These are phyloP conservation scores for Alternaria triticimaculans DNA, from an alignment of 2,329 filamentous ascomycete genomes.

Conservation along the genomic window DNA sequence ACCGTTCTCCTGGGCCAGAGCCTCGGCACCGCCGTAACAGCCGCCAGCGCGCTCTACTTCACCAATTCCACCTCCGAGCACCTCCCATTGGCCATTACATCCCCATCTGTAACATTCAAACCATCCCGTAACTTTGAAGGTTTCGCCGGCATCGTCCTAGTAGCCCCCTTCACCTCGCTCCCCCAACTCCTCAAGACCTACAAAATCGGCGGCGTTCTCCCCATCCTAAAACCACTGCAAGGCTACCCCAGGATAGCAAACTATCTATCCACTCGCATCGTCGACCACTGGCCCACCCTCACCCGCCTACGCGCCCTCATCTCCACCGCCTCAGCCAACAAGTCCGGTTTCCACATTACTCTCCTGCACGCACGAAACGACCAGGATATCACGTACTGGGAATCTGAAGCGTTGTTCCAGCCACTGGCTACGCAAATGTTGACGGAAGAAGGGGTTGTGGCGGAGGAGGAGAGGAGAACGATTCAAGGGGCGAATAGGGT, in stretches of 20 bases:
- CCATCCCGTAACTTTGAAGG: conserved; percentile 47
- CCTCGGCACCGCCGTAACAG: conserved; percentile 83
- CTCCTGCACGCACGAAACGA: conserved; percentile 85
- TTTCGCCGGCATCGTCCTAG: conserved; percentile 80
- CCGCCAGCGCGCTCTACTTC: conserved; percentile 76
- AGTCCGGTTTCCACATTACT: conserved; percentile 52
- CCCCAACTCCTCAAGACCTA: conserved; percentile 78
- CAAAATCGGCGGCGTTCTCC: conserved; percentile 77
- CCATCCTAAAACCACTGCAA: conserved; percentile 77
- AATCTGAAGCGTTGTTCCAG: conserved; percentile 56
- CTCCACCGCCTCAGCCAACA: not conserved
- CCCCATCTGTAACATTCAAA: not conserved
- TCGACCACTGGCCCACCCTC: conserved; percentile 83
- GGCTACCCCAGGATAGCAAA: conserved; percentile 69
- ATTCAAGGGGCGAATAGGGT: conserved; percentile 42
- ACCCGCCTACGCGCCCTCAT: conserved; percentile 65
- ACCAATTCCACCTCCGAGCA: conserved; percentile 47
- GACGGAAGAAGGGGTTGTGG: conserved; percentile 34
- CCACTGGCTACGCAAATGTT: conserved; percentile 36
- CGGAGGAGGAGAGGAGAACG: conserved; percentile 37
- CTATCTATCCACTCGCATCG: conserved; percentile 67
- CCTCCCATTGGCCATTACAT: conserved; percentile 37
- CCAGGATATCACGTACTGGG: conserved; percentile 77
- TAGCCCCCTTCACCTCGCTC: conserved; percentile 80
- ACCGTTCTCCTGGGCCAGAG: conserved; percentile 88